Percentiles rank a stretch among this genome's conserved stretches.
phyloP scores from a whole-genome alignment of 1,139 yeast genomes.

The Meyerozyma elateridarum region DNA sequence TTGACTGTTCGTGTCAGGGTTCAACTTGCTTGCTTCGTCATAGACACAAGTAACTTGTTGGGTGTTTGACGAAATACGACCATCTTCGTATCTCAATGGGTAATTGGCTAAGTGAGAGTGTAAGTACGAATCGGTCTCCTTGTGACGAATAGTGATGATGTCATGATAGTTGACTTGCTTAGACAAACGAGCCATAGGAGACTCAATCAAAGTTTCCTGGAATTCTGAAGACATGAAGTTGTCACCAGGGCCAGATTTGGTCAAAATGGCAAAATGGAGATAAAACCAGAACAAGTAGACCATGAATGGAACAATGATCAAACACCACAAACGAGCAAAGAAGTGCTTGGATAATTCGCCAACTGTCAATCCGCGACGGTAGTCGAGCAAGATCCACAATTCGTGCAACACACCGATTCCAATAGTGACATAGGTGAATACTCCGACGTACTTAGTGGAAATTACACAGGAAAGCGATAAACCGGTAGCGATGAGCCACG shows the following conservation, averaged over 20 bases:
- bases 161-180: conserved; percentile 74
- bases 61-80: conserved; percentile 90
- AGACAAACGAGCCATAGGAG: conserved; percentile 68
- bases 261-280: conserved; percentile 78
- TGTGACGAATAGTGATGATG: conserved; percentile 69
- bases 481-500: conserved; percentile 82
- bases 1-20: conserved; percentile 60
- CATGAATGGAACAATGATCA: conserved; percentile 75
- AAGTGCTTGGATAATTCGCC: conserved; percentile 63
- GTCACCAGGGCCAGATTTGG: conserved; percentile 93
- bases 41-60: conserved; percentile 85
- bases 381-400: conserved; percentile 80
- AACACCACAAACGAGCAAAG: conserved; percentile 65
- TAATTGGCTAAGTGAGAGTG: conserved; percentile 75
- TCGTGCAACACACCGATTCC: conserved; percentile 85
- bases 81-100: conserved; percentile 94
- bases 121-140: conserved; percentile 66
- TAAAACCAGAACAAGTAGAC: conserved; percentile 91
- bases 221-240: conserved; percentile 87
- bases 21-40: conserved; percentile 23
- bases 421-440: conserved; percentile 79
- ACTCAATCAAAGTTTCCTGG: conserved; percentile 86
- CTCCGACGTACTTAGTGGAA: conserved; percentile 93
- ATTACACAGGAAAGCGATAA: conserved; percentile 83
- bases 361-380: conserved; percentile 62